phyloP scores from a whole-genome alignment of 2,329 filamentous ascomycete genomes.

The Trichoderma polysporum region DNA sequence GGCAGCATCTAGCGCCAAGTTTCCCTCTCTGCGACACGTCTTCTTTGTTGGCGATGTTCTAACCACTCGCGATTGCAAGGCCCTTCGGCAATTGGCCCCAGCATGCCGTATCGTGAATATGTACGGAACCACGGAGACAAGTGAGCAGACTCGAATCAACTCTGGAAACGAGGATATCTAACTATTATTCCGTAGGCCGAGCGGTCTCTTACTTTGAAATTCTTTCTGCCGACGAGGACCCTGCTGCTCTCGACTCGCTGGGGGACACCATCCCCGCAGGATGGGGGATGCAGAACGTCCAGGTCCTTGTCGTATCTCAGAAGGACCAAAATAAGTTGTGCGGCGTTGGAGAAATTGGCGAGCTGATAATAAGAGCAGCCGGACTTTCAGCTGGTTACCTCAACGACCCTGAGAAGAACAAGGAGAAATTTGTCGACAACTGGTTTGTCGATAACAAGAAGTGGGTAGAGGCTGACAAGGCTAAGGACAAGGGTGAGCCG shows the following conservation, averaged over 20 bases:
- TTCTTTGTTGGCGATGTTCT: constrained; percentile 94
- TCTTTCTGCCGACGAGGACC: constrained; percentile 52
- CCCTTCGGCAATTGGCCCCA: constrained; percentile 71
- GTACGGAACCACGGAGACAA: constrained; percentile 86
- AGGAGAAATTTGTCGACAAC: constrained; percentile 76
- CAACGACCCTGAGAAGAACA: constrained; percentile 57
- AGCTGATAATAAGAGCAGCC: constrained; percentile 78
- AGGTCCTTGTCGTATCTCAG: constrained; percentile 79
- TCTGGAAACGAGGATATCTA: too few relatives aligned
- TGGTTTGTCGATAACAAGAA: constrained; percentile 77
- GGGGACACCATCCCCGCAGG: constrained; percentile 78
- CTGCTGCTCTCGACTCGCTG: constrained; percentile 47
- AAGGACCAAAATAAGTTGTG: constrained; percentile 67
- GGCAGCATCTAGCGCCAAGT: constrained; percentile 73
- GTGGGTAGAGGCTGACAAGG: constrained; percentile 66
- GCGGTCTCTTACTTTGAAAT: not conserved
- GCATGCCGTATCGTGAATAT: constrained; percentile 63
- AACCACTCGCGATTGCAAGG: constrained; percentile 77
- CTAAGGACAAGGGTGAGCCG: constrained; percentile 50
- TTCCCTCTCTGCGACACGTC: constrained; percentile 73
- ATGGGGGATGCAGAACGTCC: constrained; percentile 83
- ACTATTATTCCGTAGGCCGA: too few relatives aligned
- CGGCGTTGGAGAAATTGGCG: constrained; percentile 76
- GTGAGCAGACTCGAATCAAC: too few relatives aligned
- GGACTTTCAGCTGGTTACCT: constrained; percentile 64